Percentiles rank a stretch among this genome's conserved stretches.
Evolutionary conservation across 116 monocot genomes (phyloP).

Genomic region (Dioscorea cayenensis): DNA sequence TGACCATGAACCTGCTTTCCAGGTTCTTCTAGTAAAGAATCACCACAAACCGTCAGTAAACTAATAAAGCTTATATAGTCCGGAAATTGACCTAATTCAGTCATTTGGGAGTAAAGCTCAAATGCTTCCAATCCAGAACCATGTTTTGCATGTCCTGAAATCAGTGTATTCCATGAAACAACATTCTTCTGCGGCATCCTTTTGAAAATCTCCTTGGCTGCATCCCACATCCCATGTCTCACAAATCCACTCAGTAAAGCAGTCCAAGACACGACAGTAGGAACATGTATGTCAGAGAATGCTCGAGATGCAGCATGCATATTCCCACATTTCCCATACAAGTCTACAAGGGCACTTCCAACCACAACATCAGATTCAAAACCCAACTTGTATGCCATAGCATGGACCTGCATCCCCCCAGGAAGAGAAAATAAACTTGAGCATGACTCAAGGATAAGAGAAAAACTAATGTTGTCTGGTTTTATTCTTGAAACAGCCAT

Average conservation of each 20-base stretch:
- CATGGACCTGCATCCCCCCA: conserved; percentile 30
- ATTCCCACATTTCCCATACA: conserved; percentile 39
- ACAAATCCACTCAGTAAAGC: conserved; percentile 30
- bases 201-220: conserved; percentile 21
- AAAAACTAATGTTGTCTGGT: conserved; percentile 25
- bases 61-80: conserved; percentile 25
- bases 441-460: conserved; percentile 29
- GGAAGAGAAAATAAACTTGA: conserved; percentile 10
- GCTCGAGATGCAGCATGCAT: conserved; percentile 21
- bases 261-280: conserved; percentile 42
- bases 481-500: conserved; percentile 17
- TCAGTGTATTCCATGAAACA: conserved; percentile 36
- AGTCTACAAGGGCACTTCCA: conserved; percentile 37
- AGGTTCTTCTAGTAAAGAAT: conserved; percentile 13
- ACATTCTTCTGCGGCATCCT: conserved; percentile 26
- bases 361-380: conserved; percentile 30
- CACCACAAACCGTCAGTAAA: conserved; percentile 16
- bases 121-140: conserved; percentile 15
- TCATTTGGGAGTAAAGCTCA: conserved; percentile 21
- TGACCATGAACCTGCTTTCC: conserved; percentile 32
- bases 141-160: conserved; percentile 25
- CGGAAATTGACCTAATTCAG: conserved; percentile 20
- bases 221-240: conserved; percentile 33
- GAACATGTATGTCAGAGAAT: conserved; percentile 24
- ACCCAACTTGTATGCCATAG: conserved; percentile 22